Evolutionary conservation across 306 rosid genomes (phyloP), one percentile per base, ranked within the genome.

Genomic region (Citrullus amarus): DNA sequence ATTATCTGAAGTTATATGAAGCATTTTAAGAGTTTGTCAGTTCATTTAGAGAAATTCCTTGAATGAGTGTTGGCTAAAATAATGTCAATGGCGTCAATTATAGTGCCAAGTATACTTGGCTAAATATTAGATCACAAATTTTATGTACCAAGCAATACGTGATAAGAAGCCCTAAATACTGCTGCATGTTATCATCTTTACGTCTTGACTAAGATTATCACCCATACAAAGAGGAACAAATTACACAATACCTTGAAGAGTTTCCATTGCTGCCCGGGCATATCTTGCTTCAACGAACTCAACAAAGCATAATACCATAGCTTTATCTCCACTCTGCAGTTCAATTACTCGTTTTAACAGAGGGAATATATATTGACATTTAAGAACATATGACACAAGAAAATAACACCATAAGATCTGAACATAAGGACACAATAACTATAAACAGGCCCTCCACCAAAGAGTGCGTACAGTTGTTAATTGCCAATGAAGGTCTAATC

Each of bases 251-350:
- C 87, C 87, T 79, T 92, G 91, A 71, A 90, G 90, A 82, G 96
- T 88, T 63, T 85, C 93, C 92, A 90, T 71, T 22, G 93, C 97
- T 61, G 91, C 88, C 76, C 78, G 83, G 74, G 97, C 93, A 83
- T 87, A 84, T 43, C 82, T 86, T 50, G 91, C 25, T 69, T 87
- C 93, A 62, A 22, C 34, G 50, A 92, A 92, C 84, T 90, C 96
- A 63, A 92, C 97, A 80, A 92, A 92, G 85, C 96, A 92, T 79
- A 92, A 82, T 54, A 85, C 88, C 83, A 55, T 59, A 69, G 93
- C 91, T 85, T 85, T 88, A 86, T 89, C 96, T 85, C 96, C 93
- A 79, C 83, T 84, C 97, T 92, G 92, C 87, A 83, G 67, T 43
- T 66, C 70, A 62, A 17, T 69, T 30, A 51, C 61, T 75, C 75